Conservation (phyloP, 768 basidiomycete species). For the Chiua virens region DNA sequence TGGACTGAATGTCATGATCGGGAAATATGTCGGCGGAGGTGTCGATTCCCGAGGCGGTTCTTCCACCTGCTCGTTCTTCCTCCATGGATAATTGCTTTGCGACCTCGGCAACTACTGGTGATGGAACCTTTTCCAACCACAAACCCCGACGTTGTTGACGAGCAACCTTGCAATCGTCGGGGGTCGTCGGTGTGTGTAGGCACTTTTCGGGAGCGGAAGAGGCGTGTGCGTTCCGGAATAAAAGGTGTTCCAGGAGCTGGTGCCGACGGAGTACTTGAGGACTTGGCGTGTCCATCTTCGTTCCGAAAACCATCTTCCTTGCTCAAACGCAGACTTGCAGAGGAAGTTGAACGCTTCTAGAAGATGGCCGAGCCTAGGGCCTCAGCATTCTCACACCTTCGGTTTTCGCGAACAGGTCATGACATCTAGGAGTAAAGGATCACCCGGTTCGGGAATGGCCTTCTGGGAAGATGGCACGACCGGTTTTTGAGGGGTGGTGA, state of each 20-base stretch:
- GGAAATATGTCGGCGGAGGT: constrained; percentile 39
- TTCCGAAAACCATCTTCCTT: constrained; percentile 2
- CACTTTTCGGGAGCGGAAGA: not conserved
- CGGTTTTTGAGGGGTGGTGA: constrained; percentile 32
- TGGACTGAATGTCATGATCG: constrained; percentile 51
- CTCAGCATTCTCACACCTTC: constrained; percentile 53
- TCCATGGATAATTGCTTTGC: constrained; percentile 22
- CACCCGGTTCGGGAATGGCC: constrained; percentile 9
- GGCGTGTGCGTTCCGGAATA: too few species aligned
- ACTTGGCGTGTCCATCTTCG: constrained; percentile 10
- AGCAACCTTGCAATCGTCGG: constrained; percentile 41
- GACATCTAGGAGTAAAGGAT: constrained; percentile 30
- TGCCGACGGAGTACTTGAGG: not conserved
- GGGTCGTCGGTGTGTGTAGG: constrained; percentile 28
- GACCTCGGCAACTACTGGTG: constrained; percentile 34
- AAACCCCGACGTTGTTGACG: constrained; percentile 42
- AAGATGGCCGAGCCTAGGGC: constrained; percentile 4
- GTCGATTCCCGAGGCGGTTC: constrained; percentile 21
- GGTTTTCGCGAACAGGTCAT: constrained; percentile 50
- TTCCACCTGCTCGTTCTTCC: constrained; percentile 4
- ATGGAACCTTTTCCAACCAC: constrained; percentile 39
- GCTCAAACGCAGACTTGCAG: too few species aligned
- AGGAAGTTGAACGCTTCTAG: constrained; percentile 1
- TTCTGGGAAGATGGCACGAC: constrained; percentile 9
- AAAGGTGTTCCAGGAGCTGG: not conserved